These are phyloP conservation scores for Magnusiomyces sp. DNA, from an alignment of 1,139 yeast genomes.

Conservation along the genomic window DNA sequence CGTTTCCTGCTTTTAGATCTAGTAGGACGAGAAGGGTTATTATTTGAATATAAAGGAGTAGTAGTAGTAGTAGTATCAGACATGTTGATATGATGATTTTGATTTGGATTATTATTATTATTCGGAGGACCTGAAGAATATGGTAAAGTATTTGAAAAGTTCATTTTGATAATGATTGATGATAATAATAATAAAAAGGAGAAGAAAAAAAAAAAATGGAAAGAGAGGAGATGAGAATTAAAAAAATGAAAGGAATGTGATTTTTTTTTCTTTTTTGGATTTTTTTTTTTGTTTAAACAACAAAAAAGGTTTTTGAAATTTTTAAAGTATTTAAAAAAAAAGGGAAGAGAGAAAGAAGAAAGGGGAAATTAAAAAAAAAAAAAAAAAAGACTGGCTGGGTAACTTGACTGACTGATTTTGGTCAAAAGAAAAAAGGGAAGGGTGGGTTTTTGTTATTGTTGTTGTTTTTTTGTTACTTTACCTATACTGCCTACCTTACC, in stretches of 20 bases:
- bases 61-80: not conserved
- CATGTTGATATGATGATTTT: not conserved
- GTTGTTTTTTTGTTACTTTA: too few relatives aligned
- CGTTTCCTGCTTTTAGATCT: constrained; percentile 16
- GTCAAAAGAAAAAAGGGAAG: too few relatives aligned
- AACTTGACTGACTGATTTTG: too few relatives aligned
- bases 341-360: too few relatives aligned
- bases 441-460: too few relatives aligned
- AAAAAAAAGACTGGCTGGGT: too few relatives aligned
- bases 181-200: not conserved
- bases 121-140: not conserved
- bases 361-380: too few relatives aligned
- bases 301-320: too few relatives aligned
- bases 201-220: not conserved
- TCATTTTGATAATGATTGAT: not conserved
- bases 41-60: too few relatives aligned
- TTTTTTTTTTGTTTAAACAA: too few relatives aligned
- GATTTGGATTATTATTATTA: not conserved
- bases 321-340: not conserved
- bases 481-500: too few relatives aligned
- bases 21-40: constrained; percentile 7
- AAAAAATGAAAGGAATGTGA: not conserved
- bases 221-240: not conserved
- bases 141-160: not conserved
- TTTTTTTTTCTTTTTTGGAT: constrained; percentile 1